phyloP scores from a whole-genome alignment of 306 rosid species.

The Ammopiptanthus mongolicus region DNA sequence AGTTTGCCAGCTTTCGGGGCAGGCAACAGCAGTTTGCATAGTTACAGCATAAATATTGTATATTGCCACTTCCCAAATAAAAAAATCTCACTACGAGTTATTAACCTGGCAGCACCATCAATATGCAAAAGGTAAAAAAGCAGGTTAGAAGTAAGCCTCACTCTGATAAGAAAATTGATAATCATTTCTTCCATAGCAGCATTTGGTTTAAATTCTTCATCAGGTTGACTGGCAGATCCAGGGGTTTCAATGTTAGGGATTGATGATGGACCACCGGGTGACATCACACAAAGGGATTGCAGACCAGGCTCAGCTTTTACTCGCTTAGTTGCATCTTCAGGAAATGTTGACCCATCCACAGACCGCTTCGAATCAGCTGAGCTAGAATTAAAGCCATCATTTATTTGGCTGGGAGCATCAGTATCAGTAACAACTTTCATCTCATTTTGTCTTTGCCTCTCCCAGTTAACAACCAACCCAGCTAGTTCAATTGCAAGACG shows the following conservation, averaged over 20 bases:
- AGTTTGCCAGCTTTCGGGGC: background rate
- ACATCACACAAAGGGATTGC: constrained; percentile 84
- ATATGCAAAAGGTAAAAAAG: constrained; percentile 13
- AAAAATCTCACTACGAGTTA: background rate
- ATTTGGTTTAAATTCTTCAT: constrained; percentile 98
- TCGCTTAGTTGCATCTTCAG: constrained; percentile 87
- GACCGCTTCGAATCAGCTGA: constrained; percentile 76
- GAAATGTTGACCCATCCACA: constrained; percentile 77
- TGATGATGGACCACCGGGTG: constrained; percentile 95
- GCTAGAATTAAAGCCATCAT: constrained; percentile 65
- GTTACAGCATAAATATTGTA: constrained; percentile 11
- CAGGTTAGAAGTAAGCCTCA: constrained; percentile 40
- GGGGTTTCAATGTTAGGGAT: constrained; percentile 91
- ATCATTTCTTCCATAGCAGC: constrained; percentile 99
- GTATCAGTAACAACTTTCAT: constrained; percentile 70
- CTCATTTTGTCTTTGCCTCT: constrained; percentile 91
- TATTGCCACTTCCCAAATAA: constrained; percentile 1
- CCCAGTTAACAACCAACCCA: constrained; percentile 99
- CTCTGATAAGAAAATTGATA: constrained; percentile 93
- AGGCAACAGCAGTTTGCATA: background rate
- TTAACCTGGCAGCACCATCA: constrained; percentile 10
- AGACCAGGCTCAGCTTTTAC: constrained; percentile 98
- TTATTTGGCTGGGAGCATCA: constrained; percentile 60
- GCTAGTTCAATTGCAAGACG: constrained; percentile 99
- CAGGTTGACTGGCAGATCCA: constrained; percentile 89